phyloP scores from a whole-genome alignment of 2,329 filamentous ascomycete species.

The Stachybotrys echinatus region DNA sequence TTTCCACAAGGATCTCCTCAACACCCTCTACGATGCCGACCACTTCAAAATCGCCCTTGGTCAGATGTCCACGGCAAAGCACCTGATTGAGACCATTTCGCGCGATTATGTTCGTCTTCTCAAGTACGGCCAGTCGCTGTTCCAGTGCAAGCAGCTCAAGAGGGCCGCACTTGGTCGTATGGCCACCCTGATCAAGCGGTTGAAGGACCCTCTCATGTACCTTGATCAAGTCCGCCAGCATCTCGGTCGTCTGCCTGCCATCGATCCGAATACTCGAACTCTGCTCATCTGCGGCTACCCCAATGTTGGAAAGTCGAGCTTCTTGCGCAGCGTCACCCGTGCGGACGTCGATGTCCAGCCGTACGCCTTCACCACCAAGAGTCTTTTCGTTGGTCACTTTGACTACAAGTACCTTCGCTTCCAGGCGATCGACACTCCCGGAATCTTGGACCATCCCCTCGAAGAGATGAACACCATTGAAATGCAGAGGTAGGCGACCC shows the following conservation, averaged over 20 bases:
- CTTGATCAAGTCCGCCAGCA: conserved; percentile 91
- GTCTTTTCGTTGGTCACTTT: conserved; percentile 94
- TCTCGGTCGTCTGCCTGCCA: conserved; percentile 93
- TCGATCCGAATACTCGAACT: conserved; percentile 95
- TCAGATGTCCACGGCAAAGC: conserved; percentile 92
- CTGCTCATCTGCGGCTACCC: conserved; percentile 96
- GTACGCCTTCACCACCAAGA: conserved; percentile 98
- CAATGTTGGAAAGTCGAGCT: conserved; percentile 96
- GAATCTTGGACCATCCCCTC: conserved; percentile 92
- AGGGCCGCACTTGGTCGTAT: conserved; percentile 92
- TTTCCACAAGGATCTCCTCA: conserved; percentile 78
- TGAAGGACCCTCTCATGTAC: conserved; percentile 93
- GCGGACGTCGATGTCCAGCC: conserved; percentile 97
- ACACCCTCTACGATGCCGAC: conserved; percentile 97
- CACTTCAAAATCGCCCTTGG: conserved; percentile 96
- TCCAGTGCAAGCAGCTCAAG: conserved; percentile 99
- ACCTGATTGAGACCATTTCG: conserved; percentile 91
- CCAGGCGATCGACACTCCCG: conserved; percentile 92
- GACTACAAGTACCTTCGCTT: conserved; percentile 71
- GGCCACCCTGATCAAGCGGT: conserved; percentile 91
- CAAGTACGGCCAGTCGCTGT: conserved; percentile 94
- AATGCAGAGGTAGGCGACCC: conserved; percentile 62
- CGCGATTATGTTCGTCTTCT: conserved; percentile 88
- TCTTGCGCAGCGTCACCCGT: conserved; percentile 84
- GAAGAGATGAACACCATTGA: conserved; percentile 99